Conservation (phyloP, 768 basidiomycete species). For the Hysterangium stoloniferum region DNA sequence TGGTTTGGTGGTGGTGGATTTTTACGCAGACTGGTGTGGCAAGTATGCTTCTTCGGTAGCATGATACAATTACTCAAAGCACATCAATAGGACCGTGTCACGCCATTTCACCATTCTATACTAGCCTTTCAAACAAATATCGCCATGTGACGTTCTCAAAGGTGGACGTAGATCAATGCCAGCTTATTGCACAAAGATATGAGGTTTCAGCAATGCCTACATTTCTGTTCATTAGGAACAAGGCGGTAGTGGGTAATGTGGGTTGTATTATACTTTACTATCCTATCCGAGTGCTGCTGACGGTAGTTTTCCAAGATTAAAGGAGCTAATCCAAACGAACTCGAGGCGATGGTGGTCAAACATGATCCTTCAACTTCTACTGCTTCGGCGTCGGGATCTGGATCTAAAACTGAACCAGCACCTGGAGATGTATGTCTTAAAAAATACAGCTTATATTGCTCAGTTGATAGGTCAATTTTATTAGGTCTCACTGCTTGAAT, state of each 20-base stretch:
- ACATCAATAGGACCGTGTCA: conserved; percentile 7
- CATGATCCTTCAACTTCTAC: not conserved
- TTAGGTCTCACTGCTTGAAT: conserved; percentile 48
- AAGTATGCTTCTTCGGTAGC: not conserved
- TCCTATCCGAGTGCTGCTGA: not conserved
- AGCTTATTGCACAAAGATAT: conserved; percentile 17
- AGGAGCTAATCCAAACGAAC: not conserved
- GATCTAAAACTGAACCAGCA: not conserved
- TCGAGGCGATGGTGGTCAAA: conserved; percentile 3
- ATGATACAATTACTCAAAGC: not conserved
- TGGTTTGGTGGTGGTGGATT: conserved; percentile 7
- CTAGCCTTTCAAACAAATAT: conserved; percentile 2
- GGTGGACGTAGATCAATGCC: conserved; percentile 10
- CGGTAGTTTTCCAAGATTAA: not conserved
- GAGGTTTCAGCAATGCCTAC: conserved; percentile 15
- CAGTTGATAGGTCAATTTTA: not conserved
- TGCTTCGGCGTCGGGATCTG: not conserved
- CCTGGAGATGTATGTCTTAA: conserved; percentile 1
- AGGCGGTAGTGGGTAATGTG: conserved; percentile 17
- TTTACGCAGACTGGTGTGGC: conserved; percentile 11
- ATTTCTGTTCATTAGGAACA: conserved; percentile 21
- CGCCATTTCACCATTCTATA: conserved; percentile 3
- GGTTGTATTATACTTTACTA: conserved; percentile 2
- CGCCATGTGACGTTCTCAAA: conserved; percentile 9
- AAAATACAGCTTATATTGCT: not conserved